Base-by-base conservation (phyloP, 805 yeast genomes). In the Myxozyma vanderwaltii region DNA sequence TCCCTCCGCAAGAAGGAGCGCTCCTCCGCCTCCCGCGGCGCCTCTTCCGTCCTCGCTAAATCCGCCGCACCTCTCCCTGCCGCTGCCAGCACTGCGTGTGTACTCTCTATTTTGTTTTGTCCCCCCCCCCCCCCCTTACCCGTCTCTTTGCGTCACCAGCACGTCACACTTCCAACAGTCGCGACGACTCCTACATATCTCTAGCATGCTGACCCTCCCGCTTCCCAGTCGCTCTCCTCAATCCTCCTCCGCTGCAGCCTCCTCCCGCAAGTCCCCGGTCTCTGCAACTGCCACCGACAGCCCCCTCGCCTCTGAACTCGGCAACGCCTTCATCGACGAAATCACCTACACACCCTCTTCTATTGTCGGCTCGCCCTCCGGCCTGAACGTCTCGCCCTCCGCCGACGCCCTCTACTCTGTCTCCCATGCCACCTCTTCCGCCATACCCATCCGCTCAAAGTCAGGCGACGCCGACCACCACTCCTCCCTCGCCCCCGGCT, bases 331-430 rank as follows among this genome's bases (percentile, higher is more conserved):
- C 46, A 54, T 65, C 39, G 69, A 66, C 51, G 68, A 66, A 21
- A 54, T 66, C 47, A 56, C 68, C 1, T 58, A 59, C 51, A 65
- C 68, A 1, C 69, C 69, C 3, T 52, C 67, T 10, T 65, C 68
- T 13, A 59, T 65, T 40, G 67, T 63, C 39, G 68, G 68, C 40
- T 65, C 68, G 24, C 68, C 68, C 6, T 63, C 67, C 5, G 67
- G 64, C 15, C 46, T 41, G 13, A 47, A 35, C 41, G 40, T 64
- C 35, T 54, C 51, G 27, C 54, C 63, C 2, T 48, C 54, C 6
- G 46, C 53, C 10, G 47, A 40, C 13, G 40, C 47, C 7, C 49
- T 51, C 19, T 33, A 44, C 50, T 40, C 54, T 43, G n/a, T 52
- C 44, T 59, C 56, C 12, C 64, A 61, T 29, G 45, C 63, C 29